A percentile compares a stretch with the other conserved stretches of the same genome.
Conservation (phyloP, 495 filamentous ascomycete genomes). For the Glonium stellatum region DNA sequence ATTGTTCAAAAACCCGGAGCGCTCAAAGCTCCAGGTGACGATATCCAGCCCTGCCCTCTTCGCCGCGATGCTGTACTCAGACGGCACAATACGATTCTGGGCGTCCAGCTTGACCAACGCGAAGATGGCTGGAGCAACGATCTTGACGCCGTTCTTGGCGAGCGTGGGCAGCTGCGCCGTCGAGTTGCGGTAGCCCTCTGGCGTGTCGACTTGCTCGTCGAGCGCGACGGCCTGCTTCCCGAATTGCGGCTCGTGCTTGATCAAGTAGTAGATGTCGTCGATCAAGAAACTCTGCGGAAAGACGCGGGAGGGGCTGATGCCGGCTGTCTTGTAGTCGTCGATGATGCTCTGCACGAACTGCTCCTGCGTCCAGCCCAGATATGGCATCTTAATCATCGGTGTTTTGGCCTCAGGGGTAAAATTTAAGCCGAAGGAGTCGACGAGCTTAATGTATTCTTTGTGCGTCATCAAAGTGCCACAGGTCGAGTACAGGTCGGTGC, state of each 20-base stretch:
- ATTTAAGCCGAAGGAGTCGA: conserved; percentile 45
- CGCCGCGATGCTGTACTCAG: conserved; percentile 38
- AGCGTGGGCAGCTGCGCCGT: conserved; percentile 44
- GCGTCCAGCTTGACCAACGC: conserved; percentile 28
- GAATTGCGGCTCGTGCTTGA: conserved; percentile 49
- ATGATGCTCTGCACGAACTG: conserved; percentile 53
- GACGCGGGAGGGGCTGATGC: conserved; percentile 50
- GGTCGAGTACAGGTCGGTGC: conserved; percentile 52
- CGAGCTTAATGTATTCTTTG: conserved; percentile 47
- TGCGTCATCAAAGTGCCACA: conserved; percentile 50
- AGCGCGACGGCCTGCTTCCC: conserved; percentile 53
- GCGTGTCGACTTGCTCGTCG: conserved; percentile 47
- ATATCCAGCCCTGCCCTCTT: conserved; percentile 50
- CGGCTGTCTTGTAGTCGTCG: conserved; percentile 47
- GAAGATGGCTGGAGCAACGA: conserved; percentile 33
- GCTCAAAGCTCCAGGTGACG: conserved; percentile 57
- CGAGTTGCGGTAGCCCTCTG: conserved; percentile 40
- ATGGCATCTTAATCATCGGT: conserved; percentile 54
- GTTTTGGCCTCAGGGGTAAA: conserved; percentile 59
- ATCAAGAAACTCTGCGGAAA: conserved; percentile 56
- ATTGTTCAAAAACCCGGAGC: conserved; percentile 47
- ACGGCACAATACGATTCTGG: conserved; percentile 36
- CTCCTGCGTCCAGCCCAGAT: conserved; percentile 54
- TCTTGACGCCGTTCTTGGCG: conserved; percentile 34
- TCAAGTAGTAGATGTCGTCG: conserved; percentile 55